Evolutionary conservation across 306 rosid species (phyloP).

Genomic region (Inga oerstediana): DNA sequence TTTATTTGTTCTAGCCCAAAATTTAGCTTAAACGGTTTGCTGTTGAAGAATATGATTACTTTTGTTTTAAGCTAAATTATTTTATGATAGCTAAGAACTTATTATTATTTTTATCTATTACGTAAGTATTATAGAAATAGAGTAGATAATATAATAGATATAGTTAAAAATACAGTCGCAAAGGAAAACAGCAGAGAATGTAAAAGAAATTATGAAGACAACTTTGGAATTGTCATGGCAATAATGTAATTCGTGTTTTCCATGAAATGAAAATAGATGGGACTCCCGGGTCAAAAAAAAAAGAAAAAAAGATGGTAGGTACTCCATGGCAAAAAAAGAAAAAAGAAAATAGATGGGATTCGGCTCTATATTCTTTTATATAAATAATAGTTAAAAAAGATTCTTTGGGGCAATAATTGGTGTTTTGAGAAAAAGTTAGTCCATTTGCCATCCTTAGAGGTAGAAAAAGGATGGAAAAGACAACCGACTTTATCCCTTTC

Average conservation of each 20-base stretch:
- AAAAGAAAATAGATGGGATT: neutral
- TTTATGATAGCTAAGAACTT: neutral
- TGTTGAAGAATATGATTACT: neutral
- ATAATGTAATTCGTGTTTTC: neutral
- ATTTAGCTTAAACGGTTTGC: neutral
- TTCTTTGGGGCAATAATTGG: constrained; percentile 17
- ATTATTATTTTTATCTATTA: neutral
- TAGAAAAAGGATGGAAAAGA: neutral
- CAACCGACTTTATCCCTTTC: neutral
- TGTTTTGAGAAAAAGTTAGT: neutral
- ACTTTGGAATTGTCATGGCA: neutral
- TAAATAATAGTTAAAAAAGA: neutral
- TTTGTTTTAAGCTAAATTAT: neutral
- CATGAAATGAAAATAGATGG: neutral
- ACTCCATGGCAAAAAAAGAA: no score
- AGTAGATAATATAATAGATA: no score
- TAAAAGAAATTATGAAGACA: neutral
- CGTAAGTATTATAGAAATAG: no score
- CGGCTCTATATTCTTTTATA: neutral
- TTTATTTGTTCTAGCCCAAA: neutral
- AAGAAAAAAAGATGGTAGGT: no score
- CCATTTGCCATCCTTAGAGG: neutral
- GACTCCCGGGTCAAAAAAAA: neutral
- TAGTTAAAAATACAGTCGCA: no score
- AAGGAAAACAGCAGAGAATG: neutral